Conservation (phyloP, 495 filamentous ascomycete genomes). For the Choiromyces venosus region DNA sequence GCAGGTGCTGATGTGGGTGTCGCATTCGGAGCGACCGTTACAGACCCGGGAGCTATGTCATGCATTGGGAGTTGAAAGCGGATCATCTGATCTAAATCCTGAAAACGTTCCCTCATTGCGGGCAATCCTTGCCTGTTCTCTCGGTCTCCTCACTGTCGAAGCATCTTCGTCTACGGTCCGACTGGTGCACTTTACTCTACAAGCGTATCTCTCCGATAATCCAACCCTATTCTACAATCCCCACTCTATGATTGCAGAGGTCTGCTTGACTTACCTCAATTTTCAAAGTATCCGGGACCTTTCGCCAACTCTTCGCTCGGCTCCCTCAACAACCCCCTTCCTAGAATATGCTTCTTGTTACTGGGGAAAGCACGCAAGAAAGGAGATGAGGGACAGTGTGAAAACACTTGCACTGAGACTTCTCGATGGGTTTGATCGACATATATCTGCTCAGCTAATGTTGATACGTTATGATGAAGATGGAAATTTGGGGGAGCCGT, state of each 20-base stretch:
- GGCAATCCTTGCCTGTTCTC: conserved; percentile 9
- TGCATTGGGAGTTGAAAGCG: background rate
- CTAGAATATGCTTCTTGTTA: background rate
- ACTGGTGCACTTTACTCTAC: conserved; percentile 22
- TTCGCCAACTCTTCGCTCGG: background rate
- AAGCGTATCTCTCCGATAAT: conserved; percentile 20
- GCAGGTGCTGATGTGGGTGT: background rate
- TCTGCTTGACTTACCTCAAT: conserved; percentile 10
- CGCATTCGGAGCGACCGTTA: background rate
- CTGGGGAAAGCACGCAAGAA: background rate
- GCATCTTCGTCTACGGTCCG: conserved; percentile 8
- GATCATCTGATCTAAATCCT: background rate
- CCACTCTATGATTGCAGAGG: conserved; percentile 10
- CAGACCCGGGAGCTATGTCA: background rate
- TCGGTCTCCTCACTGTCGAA: conserved; percentile 18
- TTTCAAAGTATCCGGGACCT: background rate
- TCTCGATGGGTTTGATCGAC: background rate
- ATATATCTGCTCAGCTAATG: background rate
- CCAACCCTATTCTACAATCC: background rate
- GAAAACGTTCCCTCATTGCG: background rate
- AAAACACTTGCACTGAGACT: background rate
- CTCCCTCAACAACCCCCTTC: background rate
- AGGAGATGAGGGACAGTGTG: background rate
- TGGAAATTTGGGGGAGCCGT: no score
- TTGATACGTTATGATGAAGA: background rate